phyloP scores from a whole-genome alignment of 805 yeast species.

The Suhomyces kilbournensis region DNA sequence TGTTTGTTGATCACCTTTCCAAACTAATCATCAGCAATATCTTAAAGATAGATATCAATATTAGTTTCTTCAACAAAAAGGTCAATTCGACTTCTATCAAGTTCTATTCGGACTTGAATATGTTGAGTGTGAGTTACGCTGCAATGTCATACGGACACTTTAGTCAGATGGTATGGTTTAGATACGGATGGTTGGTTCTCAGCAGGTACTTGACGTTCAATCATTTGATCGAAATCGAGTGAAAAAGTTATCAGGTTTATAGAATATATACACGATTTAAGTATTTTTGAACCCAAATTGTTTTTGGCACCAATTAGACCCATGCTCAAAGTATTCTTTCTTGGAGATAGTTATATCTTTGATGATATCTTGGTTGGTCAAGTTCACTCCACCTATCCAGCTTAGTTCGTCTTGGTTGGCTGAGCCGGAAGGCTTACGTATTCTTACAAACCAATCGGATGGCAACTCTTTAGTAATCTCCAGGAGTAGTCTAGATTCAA shows the following conservation, averaged over 20 bases:
- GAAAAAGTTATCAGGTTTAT: not conserved
- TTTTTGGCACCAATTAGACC: slow-evolving; percentile 56
- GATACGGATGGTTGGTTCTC: slow-evolving; percentile 80
- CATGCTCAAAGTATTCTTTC: slow-evolving; percentile 84
- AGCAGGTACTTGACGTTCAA: slow-evolving; percentile 79
- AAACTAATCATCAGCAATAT: slow-evolving; percentile 27
- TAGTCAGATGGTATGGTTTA: slow-evolving; percentile 93
- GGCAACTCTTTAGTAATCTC: slow-evolving; percentile 71
- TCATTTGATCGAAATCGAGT: slow-evolving; percentile 45
- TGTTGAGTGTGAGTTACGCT: slow-evolving; percentile 45
- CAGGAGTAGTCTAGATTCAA: slow-evolving; percentile 53
- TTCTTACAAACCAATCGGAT: slow-evolving; percentile 62
- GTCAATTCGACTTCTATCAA: slow-evolving; percentile 26
- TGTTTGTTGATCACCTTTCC: slow-evolving; percentile 38
- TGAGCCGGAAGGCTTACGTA: slow-evolving; percentile 21
- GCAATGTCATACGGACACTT: slow-evolving; percentile 82
- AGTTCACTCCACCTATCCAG: slow-evolving; percentile 37
- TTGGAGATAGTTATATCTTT: slow-evolving; percentile 60
- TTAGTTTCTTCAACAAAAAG: slow-evolving; percentile 32
- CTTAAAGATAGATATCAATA: slow-evolving; percentile 33
- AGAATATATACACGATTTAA: not conserved
- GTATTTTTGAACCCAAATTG: slow-evolving; percentile 44
- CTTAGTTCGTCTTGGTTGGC: slow-evolving; percentile 23
- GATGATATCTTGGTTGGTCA: slow-evolving; percentile 40
- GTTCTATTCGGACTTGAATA: slow-evolving; percentile 39